These are phyloP conservation scores for Knoxia roxburghii DNA, from an alignment of 257 asterid genomes.

Conservation along the genomic window DNA sequence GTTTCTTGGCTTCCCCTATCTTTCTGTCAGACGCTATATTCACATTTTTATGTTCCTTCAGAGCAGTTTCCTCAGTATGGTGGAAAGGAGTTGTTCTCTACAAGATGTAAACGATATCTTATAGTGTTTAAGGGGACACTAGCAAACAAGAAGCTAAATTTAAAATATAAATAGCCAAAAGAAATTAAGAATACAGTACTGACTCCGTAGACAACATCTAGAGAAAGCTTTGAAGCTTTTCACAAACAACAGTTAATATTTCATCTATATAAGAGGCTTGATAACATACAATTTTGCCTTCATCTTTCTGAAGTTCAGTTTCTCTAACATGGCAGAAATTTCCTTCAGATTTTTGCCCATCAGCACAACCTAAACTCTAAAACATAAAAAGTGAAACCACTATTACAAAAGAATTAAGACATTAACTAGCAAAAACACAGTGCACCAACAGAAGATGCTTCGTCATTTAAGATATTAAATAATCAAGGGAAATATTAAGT, in stretches of 20 bases:
- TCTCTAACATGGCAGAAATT: not conserved
- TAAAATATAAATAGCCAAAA: not conserved
- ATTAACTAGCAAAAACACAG: not conserved
- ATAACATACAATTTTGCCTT: not conserved
- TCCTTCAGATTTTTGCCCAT: not conserved
- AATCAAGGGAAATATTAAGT: no score
- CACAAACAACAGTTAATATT: not conserved
- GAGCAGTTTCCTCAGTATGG: constrained; percentile 2
- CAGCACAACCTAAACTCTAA: not conserved
- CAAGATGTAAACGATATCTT: no score
- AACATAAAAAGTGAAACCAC: not conserved
- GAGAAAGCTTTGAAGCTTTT: not conserved
- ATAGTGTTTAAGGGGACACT: no score
- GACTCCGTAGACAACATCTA: not conserved
- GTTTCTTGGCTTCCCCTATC: constrained; percentile 35
- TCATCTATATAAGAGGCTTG: not conserved
- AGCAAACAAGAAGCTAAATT: not conserved
- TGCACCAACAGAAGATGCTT: not conserved
- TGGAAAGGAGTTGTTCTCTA: not conserved
- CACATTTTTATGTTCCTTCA: constrained; percentile 33
- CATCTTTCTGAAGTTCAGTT: not conserved
- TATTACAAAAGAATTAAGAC: not conserved
- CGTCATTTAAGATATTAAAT: not conserved
- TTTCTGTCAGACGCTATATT: constrained; percentile 41
- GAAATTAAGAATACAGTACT: not conserved